Conservation (phyloP, 345 rosid species). For the Populus euphratica region DNA sequence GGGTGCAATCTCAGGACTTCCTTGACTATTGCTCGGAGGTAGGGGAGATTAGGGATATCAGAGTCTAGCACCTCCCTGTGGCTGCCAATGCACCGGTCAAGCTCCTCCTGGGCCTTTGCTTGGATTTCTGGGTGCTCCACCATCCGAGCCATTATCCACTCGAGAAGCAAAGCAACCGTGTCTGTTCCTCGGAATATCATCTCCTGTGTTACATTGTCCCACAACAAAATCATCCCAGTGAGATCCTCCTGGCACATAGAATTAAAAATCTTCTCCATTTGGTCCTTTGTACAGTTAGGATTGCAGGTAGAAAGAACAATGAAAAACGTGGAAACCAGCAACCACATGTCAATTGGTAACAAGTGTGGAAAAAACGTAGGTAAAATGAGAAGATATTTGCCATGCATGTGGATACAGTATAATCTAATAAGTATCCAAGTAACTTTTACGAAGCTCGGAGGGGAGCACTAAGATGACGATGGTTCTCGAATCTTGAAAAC, state of each 20-base stretch:
- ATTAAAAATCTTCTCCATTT: neutral
- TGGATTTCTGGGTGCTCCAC: slow-evolving; percentile 58
- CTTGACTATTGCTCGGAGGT: slow-evolving; percentile 57
- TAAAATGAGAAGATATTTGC: too few species aligned
- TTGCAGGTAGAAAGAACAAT: neutral
- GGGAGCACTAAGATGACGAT: neutral
- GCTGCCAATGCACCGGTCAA: slow-evolving; percentile 31
- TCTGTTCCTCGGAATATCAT: slow-evolving; percentile 71
- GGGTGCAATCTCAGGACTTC: slow-evolving; percentile 66
- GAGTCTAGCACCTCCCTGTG: slow-evolving; percentile 39
- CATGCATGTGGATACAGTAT: too few species aligned
- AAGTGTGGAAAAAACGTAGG: neutral
- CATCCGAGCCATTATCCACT: slow-evolving; percentile 69
- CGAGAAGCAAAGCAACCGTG: slow-evolving; percentile 63
- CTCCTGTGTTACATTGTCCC: slow-evolving; percentile 31
- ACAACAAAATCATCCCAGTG: neutral
- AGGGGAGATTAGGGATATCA: slow-evolving; percentile 50
- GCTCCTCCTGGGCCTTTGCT: slow-evolving; percentile 43
- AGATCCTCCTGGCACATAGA: neutral
- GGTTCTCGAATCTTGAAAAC: neutral
- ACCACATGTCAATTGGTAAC: neutral
- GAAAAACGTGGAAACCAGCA: neutral
- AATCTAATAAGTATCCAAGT: too few species aligned
- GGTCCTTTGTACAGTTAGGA: neutral
- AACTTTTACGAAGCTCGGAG: neutral